These are phyloP conservation scores for Durotheca rogersii DNA, from an alignment of 495 filamentous ascomycete species.

Conservation along the genomic window DNA sequence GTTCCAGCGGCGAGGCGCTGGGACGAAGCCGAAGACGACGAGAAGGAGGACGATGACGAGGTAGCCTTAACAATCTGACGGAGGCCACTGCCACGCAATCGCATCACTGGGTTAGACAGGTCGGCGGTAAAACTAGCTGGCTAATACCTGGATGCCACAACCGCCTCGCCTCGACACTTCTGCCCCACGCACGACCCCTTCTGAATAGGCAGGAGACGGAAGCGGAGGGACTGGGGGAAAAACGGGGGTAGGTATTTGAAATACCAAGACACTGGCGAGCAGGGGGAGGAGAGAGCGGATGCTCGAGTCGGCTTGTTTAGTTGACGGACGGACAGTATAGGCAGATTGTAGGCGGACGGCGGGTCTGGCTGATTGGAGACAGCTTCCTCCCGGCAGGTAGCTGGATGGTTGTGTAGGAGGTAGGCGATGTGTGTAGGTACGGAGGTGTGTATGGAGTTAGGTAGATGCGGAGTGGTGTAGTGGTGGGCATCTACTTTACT, in stretches of 20 bases:
- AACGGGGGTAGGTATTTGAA: conserved; percentile 35
- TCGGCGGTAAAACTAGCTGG: conserved; percentile 8
- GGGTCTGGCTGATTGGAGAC: too few relatives aligned
- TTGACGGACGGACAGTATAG: too few relatives aligned
- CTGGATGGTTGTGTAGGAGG: too few relatives aligned
- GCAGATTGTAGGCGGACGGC: too few relatives aligned
- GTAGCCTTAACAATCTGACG: conserved; percentile 31
- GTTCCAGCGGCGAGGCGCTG: conserved; percentile 12
- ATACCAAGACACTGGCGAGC: conserved; percentile 30
- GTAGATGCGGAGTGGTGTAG: too few relatives aligned
- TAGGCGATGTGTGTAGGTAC: too few relatives aligned
- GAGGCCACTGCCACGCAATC: conserved; percentile 32
- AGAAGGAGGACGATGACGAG: conserved; percentile 25
- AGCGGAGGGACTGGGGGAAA: conserved; percentile 19
- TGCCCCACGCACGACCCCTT: conserved; percentile 25
- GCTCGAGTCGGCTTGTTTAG: not conserved
- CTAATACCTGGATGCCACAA: conserved; percentile 29
- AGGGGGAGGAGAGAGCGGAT: conserved; percentile 15
- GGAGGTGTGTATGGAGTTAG: too few relatives aligned
- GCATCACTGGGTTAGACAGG: conserved; percentile 27
- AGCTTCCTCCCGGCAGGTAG: too few relatives aligned
- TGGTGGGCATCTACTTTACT: too few relatives aligned
- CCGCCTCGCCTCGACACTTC: conserved; percentile 12
- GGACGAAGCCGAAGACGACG: conserved; percentile 26
- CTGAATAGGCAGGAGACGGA: conserved; percentile 32